Evolutionary conservation across 805 yeast species (phyloP), one percentile per base, ranked within the genome.

Genomic region (Naumovozyma baii): DNA sequence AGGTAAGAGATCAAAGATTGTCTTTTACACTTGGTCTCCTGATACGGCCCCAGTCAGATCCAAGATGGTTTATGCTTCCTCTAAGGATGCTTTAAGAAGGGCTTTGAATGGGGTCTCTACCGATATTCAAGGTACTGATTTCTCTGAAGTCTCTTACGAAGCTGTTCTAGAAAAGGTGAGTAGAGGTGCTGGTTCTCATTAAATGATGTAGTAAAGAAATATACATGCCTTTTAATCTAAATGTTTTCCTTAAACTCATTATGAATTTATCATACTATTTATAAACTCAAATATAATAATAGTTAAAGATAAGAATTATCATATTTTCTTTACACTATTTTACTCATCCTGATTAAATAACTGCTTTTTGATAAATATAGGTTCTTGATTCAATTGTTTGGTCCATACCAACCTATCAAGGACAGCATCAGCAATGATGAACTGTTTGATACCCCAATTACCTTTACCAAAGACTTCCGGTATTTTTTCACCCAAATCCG

Each of bases 41-140:
- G 98, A 92, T 63, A 85, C 94, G 46, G 96, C 97, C 40, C 86
- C 92, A 46, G 80, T 92, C 58, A 83, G 94, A 73, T 66, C 87
- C 55, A 92, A 92, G 83, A 92, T 92, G 98, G 83, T 90, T 47
- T 90, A 88, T 72, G 97, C 98, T 36, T 78, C 96, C n/a, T 88
- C 97, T 45, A 87, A 87, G 70, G 97, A 88, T 57, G 95, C 96
- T 37, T 76, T 92, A 61, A 90, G 97, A 75, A 86, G 95, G 70
- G 90, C 98, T 41, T 74, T 92, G 61, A 90, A 84, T 64, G 98
- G 98, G 67, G 79, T 92, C 52, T 72, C 96, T 42, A 66, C 95
- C 52, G 98, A 92, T 61, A 74, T 92, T 59, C 98, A 92, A 73
- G 98, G 97, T 62, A 92, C 98, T 43, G 98, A 92, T 67, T 88